A percentile compares a stretch with the other conserved stretches of the same genome.
phyloP scores from a whole-genome alignment of 495 filamentous ascomycete species.

The Aspergillus saccharolyticus region DNA sequence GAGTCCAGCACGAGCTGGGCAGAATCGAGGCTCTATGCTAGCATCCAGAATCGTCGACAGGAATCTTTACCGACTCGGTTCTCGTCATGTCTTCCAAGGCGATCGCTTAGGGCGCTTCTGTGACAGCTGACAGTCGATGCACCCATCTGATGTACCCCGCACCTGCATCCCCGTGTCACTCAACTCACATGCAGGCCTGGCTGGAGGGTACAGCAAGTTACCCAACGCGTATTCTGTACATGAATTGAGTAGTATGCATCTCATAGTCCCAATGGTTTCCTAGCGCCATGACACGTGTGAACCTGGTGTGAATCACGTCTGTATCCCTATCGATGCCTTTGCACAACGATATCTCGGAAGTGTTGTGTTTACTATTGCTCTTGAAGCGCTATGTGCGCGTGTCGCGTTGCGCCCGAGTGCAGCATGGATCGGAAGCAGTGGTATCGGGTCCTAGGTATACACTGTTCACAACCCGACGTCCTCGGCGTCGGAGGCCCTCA shows the following conservation, averaged over 20 bases:
- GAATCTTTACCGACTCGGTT: not conserved
- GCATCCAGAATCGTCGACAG: not conserved
- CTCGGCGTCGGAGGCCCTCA: not conserved
- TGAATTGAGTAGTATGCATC: not conserved
- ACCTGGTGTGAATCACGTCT: not conserved
- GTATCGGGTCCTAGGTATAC: not conserved
- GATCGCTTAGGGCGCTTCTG: not conserved
- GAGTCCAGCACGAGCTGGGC: not conserved
- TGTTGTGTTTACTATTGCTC: not conserved
- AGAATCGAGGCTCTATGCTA: not conserved
- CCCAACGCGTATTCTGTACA: not conserved
- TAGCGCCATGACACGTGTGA: conserved; percentile 5
- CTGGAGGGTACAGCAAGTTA: not conserved
- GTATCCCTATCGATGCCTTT: not conserved
- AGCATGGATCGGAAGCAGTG: not conserved
- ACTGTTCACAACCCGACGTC: not conserved
- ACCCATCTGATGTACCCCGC: not conserved
- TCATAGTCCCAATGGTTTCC: not conserved
- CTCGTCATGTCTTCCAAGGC: not conserved
- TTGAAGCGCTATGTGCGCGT: not conserved
- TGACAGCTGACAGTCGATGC: not conserved
- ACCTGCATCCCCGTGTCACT: not conserved
- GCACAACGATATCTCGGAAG: not conserved
- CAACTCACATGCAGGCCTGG: not conserved
- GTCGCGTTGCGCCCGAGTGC: not conserved